Base-by-base conservation (phyloP, 2,329 filamentous ascomycete genomes). In the Pseudocercospora cruenta region DNA sequence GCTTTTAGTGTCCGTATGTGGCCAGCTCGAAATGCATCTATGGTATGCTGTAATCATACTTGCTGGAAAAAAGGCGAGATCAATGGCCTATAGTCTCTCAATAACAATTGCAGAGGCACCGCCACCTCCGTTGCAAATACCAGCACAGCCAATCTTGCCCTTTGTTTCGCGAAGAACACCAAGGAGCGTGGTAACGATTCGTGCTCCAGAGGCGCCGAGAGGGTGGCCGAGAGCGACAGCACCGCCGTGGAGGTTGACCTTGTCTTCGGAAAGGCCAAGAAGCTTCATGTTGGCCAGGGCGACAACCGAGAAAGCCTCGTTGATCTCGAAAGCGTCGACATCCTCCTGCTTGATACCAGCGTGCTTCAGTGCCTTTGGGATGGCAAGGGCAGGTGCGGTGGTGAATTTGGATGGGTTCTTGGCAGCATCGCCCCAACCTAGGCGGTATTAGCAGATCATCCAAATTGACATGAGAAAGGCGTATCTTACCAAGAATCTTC, bases 251-350 rank as follows among this genome's bases (percentile, higher is more conserved):
- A 98, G 84, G 83, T 99, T 99, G 78, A 99, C 94, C 82, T 93
- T 96, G 67, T 94, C 91, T 71, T 91, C 86, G 70, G 85, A 84
- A 64, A 99, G 83, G 68, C 85, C 86, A 47, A 99, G 88, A 63
- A 98, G 81, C 87, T 99, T 97, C 83, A 97, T 89, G 85, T 99
- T 99, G 72, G 95, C 94, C 60, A 99, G 87, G 45, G 95, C 93
- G 70, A 99, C 95, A 58, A 97, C 95, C 69, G 92, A 95, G 85
- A 99, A 99, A 49, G 95, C 95, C 85, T 99, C 95, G 85, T 99
- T 99, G 86, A 99, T 97, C 86, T 99, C 95, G 80, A 95, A 99
- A 74, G 89, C 95, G 76, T 98, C 94, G 65, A 99, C 86, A 66
- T 92, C 86, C 70, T 90, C 88, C 73, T 89, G 86, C 64, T 88